Percentiles rank a stretch among this genome's conserved stretches.
These are phyloP conservation scores for Boletus speciosus DNA, from an alignment of 768 basidiomycete species.

Conservation along the genomic window DNA sequence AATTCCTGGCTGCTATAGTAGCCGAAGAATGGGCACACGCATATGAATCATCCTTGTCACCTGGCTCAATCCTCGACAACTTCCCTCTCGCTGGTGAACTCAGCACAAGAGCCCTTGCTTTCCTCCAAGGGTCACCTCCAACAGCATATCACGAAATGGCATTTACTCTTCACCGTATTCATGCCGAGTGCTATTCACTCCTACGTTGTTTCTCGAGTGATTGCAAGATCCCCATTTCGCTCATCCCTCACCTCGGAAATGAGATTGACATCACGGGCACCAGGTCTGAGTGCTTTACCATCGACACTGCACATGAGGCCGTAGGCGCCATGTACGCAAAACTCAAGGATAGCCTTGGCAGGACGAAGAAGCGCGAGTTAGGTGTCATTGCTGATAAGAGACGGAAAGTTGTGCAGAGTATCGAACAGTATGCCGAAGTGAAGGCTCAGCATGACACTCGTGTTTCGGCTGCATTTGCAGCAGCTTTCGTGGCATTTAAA, in stretches of 20 bases:
- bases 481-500: slow-evolving; percentile 84
- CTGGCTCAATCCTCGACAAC: slow-evolving; percentile 47
- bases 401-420: slow-evolving; percentile 58
- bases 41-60: slow-evolving; percentile 37
- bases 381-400: slow-evolving; percentile 75
- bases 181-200: slow-evolving; percentile 72
- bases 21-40: slow-evolving; percentile 88
- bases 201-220: slow-evolving; percentile 82
- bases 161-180: slow-evolving; percentile 73
- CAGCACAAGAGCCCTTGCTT: slow-evolving; percentile 60
- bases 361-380: slow-evolving; percentile 76
- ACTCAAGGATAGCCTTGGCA: slow-evolving; percentile 70
- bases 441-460: slow-evolving; percentile 86
- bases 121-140: slow-evolving; percentile 74
- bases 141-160: slow-evolving; percentile 90
- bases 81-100: slow-evolving; percentile 65
- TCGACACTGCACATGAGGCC: slow-evolving; percentile 70
- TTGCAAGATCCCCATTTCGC: slow-evolving; percentile 77
- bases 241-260: slow-evolving; percentile 74
- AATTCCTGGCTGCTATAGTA: slow-evolving; percentile 79
- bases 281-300: slow-evolving; percentile 66
- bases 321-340: slow-evolving; percentile 67
- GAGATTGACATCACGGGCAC: slow-evolving; percentile 75
- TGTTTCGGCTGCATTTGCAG: slow-evolving; percentile 85
- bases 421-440: slow-evolving; percentile 76